phyloP scores from a whole-genome alignment of 768 basidiomycete species.

The Serpula lacrymans region DNA sequence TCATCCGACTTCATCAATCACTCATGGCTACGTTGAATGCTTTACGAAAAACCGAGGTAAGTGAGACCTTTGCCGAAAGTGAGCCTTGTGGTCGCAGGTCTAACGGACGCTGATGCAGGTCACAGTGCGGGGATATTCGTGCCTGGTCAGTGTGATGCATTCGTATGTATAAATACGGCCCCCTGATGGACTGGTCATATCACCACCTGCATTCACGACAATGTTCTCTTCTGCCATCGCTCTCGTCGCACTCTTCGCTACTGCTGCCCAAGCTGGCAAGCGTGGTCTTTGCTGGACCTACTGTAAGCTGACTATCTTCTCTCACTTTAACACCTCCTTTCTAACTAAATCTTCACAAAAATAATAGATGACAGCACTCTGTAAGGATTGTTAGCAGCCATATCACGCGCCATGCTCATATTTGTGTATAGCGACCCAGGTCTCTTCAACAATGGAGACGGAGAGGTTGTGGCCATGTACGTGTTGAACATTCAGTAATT shows the following conservation, averaged over 20 bases:
- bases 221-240: constrained; percentile 20
- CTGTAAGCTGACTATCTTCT: constrained; percentile 20
- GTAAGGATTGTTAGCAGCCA: constrained; percentile 13
- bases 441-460: constrained; percentile 28
- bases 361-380: constrained; percentile 25
- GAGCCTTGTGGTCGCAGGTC: too few species aligned
- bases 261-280: constrained; percentile 30
- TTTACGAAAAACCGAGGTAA: too few species aligned
- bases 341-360: not conserved
- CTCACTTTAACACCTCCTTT: not conserved
- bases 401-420: not conserved
- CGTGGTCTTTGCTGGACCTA: constrained; percentile 36
- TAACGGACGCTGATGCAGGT: too few species aligned
- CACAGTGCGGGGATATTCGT: too few species aligned
- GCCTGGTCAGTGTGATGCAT: too few species aligned
- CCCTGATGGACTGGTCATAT: too few species aligned
- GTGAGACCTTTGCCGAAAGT: too few species aligned
- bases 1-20: too few species aligned
- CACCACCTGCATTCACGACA: too few species aligned
- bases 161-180: too few species aligned
- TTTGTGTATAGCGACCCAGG: constrained; percentile 24
- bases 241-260: constrained; percentile 14
- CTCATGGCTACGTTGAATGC: too few species aligned
- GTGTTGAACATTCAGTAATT: not conserved
- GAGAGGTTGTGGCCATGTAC: constrained; percentile 33